phyloP scores from a whole-genome alignment of 75 land plant species.

The Pseudotsuga menziesii region DNA sequence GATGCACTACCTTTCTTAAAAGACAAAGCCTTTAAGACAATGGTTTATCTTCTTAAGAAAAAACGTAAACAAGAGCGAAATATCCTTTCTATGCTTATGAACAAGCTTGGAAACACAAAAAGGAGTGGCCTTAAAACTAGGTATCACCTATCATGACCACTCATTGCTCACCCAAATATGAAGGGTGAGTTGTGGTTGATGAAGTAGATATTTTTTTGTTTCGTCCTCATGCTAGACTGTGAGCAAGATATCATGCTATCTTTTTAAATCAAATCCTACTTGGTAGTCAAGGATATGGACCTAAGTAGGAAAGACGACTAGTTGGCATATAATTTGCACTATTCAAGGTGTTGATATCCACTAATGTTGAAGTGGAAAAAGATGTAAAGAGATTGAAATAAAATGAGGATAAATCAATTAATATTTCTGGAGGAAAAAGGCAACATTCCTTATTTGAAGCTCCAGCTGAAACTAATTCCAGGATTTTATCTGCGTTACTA shows the following conservation, averaged over 20 bases:
- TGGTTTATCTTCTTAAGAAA: constrained; percentile 62
- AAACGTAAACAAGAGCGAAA: constrained; percentile 92
- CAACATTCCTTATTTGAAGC: constrained; percentile 17
- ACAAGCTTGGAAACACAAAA: constrained; percentile 98
- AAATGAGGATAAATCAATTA: too few species aligned
- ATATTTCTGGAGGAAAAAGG: constrained; percentile 13
- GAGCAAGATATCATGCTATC: constrained; percentile 89
- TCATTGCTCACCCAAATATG: constrained; percentile 92
- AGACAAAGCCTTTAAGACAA: too few species aligned
- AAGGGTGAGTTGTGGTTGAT: constrained; percentile 88
- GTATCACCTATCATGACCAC: constrained; percentile 65
- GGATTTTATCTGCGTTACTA: constrained; percentile 79
- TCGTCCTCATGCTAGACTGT: constrained; percentile 70
- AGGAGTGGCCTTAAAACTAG: constrained; percentile 79
- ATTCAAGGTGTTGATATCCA: too few species aligned
- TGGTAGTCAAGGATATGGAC: too few species aligned
- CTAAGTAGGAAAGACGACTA: too few species aligned
- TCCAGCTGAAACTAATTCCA: constrained; percentile 70
- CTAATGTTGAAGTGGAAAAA: constrained; percentile 18
- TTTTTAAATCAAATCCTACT: too few species aligned
- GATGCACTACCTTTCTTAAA: too few species aligned
- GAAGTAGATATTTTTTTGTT: constrained; percentile 91
- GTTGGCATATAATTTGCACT: too few species aligned
- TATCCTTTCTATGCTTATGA: constrained; percentile 74
- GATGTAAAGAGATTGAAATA: constrained; percentile 12